A percentile compares a stretch with the other conserved stretches of the same genome.
These are phyloP conservation scores for Biscutella laevigata DNA, from an alignment of 441 rosid genomes.

Conservation along the genomic window DNA sequence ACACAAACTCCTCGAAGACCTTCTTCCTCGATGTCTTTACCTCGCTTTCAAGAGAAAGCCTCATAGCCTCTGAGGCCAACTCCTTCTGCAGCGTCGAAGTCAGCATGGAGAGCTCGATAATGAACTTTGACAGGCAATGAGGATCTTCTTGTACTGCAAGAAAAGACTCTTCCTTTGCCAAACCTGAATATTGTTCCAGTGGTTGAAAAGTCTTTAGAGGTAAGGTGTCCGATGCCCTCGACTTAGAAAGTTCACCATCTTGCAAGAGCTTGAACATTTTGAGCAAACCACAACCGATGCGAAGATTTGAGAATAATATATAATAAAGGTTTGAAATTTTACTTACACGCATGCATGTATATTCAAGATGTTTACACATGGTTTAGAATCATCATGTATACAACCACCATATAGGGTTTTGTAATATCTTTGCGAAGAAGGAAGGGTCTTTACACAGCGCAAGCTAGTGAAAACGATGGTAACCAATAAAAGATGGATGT, in stretches of 20 bases:
- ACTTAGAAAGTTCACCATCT: constrained; percentile 75
- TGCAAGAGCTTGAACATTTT: constrained; percentile 84
- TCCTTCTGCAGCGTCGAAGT: constrained; percentile 65
- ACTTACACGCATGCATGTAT: too few species aligned
- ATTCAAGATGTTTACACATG: too few species aligned
- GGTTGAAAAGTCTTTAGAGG: constrained; percentile 66
- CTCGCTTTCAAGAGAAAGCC: constrained; percentile 81
- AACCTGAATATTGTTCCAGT: constrained; percentile 77
- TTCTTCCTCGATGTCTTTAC: constrained; percentile 70
- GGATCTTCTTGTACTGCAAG: constrained; percentile 92
- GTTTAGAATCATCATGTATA: neutral
- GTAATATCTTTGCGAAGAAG: constrained; percentile 3
- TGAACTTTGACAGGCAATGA: constrained; percentile 60
- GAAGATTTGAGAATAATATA: too few species aligned
- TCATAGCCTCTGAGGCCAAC: constrained; percentile 75
- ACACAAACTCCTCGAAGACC: constrained; percentile 70
- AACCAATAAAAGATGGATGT: constrained; percentile 2
- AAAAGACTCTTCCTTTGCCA: constrained; percentile 65
- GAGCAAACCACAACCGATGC: constrained; percentile 48
- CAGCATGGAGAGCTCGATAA: constrained; percentile 78
- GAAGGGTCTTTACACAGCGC: constrained; percentile 4
- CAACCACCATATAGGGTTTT: neutral
- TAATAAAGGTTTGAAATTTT: too few species aligned
- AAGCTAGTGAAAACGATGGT: constrained; percentile 18
- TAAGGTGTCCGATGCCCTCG: constrained; percentile 53